Conservation (phyloP, 2,329 filamentous ascomycete species). For the Scolecobasidium constrictum region DNA sequence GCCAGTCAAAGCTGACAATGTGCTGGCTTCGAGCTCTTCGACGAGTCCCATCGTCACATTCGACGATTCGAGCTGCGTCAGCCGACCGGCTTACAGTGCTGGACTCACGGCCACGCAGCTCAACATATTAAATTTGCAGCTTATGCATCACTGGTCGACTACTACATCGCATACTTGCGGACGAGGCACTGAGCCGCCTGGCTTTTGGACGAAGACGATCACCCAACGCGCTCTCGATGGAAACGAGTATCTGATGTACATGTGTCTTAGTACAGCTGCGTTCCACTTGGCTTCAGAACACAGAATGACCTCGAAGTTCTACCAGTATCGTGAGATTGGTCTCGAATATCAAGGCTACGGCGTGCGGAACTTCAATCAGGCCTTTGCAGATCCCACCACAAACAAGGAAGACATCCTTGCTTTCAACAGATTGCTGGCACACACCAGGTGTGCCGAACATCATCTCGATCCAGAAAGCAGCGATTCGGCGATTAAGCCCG, state of each 20-base stretch:
- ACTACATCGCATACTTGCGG: not conserved
- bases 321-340: not conserved
- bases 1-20: not conserved
- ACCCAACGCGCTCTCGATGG: not conserved
- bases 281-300: not conserved
- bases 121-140: slow-evolving; percentile 1
- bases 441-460: not conserved
- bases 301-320: not conserved
- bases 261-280: not conserved
- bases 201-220: not conserved
- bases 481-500: not conserved
- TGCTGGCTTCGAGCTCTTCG: not conserved
- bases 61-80: not conserved
- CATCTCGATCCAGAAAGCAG: not conserved
- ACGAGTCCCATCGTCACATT: not conserved
- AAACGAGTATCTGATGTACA: not conserved
- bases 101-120: not conserved
- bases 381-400: not conserved
- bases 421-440: not conserved
- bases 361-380: not conserved
- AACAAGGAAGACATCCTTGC: not conserved
- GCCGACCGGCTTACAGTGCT: not conserved
- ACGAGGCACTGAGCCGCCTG: not conserved
- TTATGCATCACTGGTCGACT: not conserved
- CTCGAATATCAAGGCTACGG: not conserved